These are phyloP conservation scores for Canavalia gladiata DNA, from an alignment of 306 rosid species.

Conservation along the genomic window DNA sequence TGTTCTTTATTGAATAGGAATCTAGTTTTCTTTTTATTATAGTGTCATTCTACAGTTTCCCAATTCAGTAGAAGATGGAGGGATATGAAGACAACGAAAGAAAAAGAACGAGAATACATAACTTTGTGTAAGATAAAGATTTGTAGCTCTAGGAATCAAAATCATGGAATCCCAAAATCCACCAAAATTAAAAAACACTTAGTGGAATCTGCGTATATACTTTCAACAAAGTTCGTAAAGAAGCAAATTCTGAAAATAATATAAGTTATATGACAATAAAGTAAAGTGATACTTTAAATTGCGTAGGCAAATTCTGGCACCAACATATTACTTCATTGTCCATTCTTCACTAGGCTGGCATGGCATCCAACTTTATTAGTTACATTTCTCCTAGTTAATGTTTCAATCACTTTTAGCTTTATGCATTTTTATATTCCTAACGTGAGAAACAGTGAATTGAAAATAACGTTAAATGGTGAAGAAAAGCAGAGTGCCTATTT, in stretches of 20 bases:
- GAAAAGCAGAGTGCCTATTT: not conserved
- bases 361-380: slow-evolving; percentile 5
- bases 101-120: not conserved
- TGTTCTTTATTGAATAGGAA: slow-evolving; percentile 1
- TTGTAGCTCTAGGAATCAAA: not conserved
- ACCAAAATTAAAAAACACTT: not conserved
- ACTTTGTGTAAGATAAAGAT: slow-evolving; percentile 26
- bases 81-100: not conserved
- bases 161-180: slow-evolving; percentile 43
- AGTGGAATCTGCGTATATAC: slow-evolving; percentile 51
- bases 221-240: slow-evolving; percentile 40
- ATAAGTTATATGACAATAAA: not conserved
- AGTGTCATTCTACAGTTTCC: not conserved
- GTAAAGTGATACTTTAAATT: slow-evolving; percentile 24
- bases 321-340: slow-evolving; percentile 1
- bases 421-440: not conserved
- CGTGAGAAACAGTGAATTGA: no score
- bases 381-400: not conserved
- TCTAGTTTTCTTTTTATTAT: not conserved
- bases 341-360: slow-evolving; percentile 8
- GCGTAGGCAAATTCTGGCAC: slow-evolving; percentile 15
- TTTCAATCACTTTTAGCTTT: slow-evolving; percentile 34
- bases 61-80: not conserved
- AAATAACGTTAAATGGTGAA: not conserved
- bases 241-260: not conserved